phyloP scores from a whole-genome alignment of 805 yeast species.

The Debaryomyces hansenii region DNA sequence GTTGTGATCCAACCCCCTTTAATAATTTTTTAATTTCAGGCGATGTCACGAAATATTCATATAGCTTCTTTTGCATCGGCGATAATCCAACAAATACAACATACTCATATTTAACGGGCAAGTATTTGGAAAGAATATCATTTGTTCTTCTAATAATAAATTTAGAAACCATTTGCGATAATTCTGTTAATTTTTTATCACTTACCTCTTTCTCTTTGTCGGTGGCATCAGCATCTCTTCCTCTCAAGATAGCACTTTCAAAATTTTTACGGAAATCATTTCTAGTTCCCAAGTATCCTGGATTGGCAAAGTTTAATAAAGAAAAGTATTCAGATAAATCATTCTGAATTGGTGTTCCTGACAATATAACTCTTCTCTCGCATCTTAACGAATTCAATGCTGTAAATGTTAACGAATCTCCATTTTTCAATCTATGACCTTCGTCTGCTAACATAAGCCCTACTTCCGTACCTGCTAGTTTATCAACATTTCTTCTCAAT shows the following conservation, averaged over 20 bases:
- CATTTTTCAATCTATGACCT: slow-evolving; percentile 53
- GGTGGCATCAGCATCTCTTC: slow-evolving; percentile 87
- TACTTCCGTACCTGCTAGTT: slow-evolving; percentile 71
- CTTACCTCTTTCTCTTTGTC: slow-evolving; percentile 75
- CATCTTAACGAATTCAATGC: slow-evolving; percentile 83
- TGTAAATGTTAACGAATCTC: slow-evolving; percentile 88
- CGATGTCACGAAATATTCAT: slow-evolving; percentile 72
- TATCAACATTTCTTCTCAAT: slow-evolving; percentile 77
- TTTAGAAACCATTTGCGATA: slow-evolving; percentile 76
- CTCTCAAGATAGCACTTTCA: slow-evolving; percentile 75
- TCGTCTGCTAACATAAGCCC: slow-evolving; percentile 73
- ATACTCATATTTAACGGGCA: slow-evolving; percentile 95
- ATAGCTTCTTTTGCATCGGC: slow-evolving; percentile 71
- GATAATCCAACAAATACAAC: slow-evolving; percentile 89
- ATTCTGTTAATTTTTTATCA: slow-evolving; percentile 63
- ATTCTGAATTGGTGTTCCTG: slow-evolving; percentile 97
- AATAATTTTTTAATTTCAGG: slow-evolving; percentile 70
- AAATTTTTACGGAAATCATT: slow-evolving; percentile 80
- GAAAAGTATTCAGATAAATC: slow-evolving; percentile 94
- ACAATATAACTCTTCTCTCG: slow-evolving; percentile 83
- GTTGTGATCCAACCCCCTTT: slow-evolving; percentile 74
- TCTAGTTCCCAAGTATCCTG: slow-evolving; percentile 86
- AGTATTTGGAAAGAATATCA: slow-evolving; percentile 88
- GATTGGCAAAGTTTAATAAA: slow-evolving; percentile 86
- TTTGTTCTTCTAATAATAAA: slow-evolving; percentile 94